Conservation (phyloP, 2,329 filamentous ascomycete genomes). For the Zasmidium angulare region DNA sequence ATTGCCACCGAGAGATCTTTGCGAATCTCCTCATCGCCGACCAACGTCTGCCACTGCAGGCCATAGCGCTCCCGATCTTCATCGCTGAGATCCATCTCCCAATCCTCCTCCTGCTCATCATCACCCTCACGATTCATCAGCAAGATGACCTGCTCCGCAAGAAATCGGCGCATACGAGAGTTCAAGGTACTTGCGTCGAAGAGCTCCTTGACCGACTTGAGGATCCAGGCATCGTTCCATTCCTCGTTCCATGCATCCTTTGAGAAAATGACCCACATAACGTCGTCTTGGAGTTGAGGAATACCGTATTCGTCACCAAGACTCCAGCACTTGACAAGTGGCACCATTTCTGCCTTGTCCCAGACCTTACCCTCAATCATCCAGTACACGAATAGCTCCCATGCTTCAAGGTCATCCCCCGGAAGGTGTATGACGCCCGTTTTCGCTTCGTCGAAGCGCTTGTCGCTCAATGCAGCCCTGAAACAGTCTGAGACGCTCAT, state of each 20-base stretch:
- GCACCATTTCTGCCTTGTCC: neutral
- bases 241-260: neutral
- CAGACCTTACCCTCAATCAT: neutral
- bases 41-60: neutral
- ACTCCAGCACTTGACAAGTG: constrained; percentile 4
- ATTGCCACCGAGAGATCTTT: neutral
- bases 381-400: constrained; percentile 9
- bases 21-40: neutral
- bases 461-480: neutral
- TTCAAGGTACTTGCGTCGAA: neutral
- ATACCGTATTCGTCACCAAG: constrained; percentile 8
- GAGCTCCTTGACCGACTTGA: neutral
- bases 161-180: neutral
- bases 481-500: neutral
- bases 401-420: constrained; percentile 7
- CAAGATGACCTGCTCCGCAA: neutral
- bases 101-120: too few relatives aligned
- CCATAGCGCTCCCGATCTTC: neutral
- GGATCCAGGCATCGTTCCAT: neutral
- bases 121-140: too few relatives aligned
- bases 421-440: neutral
- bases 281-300: neutral
- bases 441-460: neutral
- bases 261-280: neutral
- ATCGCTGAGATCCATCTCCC: neutral